Base-by-base conservation (phyloP, 2,329 filamentous ascomycete genomes). In the Metarhizium robertsii region DNA sequence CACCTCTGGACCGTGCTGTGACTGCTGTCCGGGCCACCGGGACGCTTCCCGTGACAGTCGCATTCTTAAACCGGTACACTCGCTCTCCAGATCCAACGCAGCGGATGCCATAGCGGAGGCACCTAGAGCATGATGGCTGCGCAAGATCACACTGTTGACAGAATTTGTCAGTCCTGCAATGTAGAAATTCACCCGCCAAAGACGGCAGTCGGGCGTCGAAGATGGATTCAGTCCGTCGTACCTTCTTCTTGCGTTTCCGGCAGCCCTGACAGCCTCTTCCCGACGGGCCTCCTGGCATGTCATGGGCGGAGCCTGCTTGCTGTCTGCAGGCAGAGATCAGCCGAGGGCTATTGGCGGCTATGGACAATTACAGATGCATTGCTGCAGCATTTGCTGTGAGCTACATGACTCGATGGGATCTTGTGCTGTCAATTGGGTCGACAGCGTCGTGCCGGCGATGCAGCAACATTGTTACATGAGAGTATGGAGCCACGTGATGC, bases 181-280 rank as follows among this genome's bases (percentile, higher is more conserved):
- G 11, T 14, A 30, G 32, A 16, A 25, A 5, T 2, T 40, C 5
- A 16, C 13, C 14, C 14, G 5, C 13, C 38, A 40, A 13, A 16
- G 32, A 40, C 8, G 38, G 14, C 5, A 13, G 38, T 14, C 11
- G 8, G 13, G 38, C 11, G 38, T 16, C 14, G 38, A 16, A 40
- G 8, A n/a, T 40, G 38, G 11, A 34, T 16, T 7, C 4, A 50
- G 40, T 29, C 32, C n/a, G 45, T 36, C 56, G 10, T 53, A 57
- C 56, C 56, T 57, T 57, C 20, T 53, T 57, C 38, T 51, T 57
- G 16, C 47, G 56, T 36, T 55, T 51, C 18, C 53, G 56, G 52
- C 56, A 57, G 16, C 53, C 45, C 20, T 55, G 49, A 48, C 56
- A 57, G 36, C 50, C 53, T 13, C 53, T 45, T 50, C 47, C 45